Evolutionary conservation across 495 filamentous ascomycete species (phyloP), one percentile per base, ranked within the genome.

Genomic region (Penicillium nucicola): DNA sequence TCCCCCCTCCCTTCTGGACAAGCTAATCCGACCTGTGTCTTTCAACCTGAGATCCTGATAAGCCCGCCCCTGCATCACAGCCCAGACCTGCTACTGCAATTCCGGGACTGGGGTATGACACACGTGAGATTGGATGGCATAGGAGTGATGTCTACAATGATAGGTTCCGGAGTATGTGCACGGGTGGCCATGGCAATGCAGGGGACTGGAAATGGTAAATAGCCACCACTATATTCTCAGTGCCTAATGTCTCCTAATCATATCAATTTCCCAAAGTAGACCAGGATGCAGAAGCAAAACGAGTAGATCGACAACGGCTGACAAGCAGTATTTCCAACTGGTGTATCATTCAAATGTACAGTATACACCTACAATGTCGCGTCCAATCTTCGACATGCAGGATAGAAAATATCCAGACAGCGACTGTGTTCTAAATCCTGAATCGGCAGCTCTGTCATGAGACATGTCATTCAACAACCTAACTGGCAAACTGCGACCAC

Each of bases 51-150:
- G 28, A 32, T 19, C 36, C 18, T 41, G 28, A 41, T 41, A 22
- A 48, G 13, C n/a, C 9, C 12, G 19, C 46, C 46, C 46, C 37
- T 48, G 46, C 46, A 41, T 48, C 23, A 34, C 20, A 40, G 12
- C 18, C 32, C 11, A 13, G 22, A 48, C 14, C 11, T 34, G 28
- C 13, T 41, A n/a, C 36, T 48, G 25, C 25, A 31, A 8, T 17
- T 9, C 32, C 28, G 33, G 12, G 25, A 5, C 13, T 33, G 15
- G 17, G 13, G 22, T 15, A 40, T 25, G 15, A 31, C 35, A 48
- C 35, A 23, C 45, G 35, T 31, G 36, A 33, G 28, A 33, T 37
- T 22, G 3, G 12, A 2, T 11, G 12, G 22, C 17, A 9, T 33
- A 15, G 11, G 5, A 12, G 12, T 32, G 46, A n/a, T 33, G 18